Conservation (phyloP, 257 asterid species). For the Vinca minor region DNA sequence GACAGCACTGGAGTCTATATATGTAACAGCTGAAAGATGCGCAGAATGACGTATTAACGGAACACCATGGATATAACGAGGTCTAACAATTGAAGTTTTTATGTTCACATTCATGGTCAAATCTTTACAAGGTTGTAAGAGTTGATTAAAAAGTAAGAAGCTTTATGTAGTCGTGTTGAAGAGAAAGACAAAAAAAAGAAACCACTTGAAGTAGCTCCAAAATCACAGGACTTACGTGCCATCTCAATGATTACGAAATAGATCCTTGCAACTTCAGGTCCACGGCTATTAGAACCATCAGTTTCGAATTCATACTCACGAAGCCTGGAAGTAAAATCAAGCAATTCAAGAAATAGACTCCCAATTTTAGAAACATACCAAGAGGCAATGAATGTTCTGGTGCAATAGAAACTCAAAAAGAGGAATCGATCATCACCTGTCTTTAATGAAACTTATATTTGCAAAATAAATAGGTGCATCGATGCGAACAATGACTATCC, state of each 20-base stretch:
- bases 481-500: constrained; percentile 87
- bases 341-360: not conserved
- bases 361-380: constrained; percentile 1
- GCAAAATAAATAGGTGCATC: constrained; percentile 98
- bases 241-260: constrained; percentile 79
- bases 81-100: not conserved
- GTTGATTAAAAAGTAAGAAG: not conserved
- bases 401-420: not conserved
- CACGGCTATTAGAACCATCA: constrained; percentile 55
- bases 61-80: constrained; percentile 1
- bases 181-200: not conserved
- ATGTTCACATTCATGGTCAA: constrained; percentile 1
- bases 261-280: constrained; percentile 77
- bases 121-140: constrained; percentile 1
- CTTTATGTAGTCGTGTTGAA: not conserved
- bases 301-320: constrained; percentile 75
- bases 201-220: not conserved
- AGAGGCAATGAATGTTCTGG: not conserved
- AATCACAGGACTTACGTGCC: constrained; percentile 78
- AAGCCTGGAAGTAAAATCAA: constrained; percentile 42
- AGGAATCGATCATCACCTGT: constrained; percentile 42
- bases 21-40: constrained; percentile 70
- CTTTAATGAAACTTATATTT: constrained; percentile 85
- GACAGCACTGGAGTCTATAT: constrained; percentile 90
- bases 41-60: constrained; percentile 4